Percentiles rank a stretch among this genome's conserved stretches.
phyloP scores from a whole-genome alignment of 495 filamentous ascomycete genomes.

The Gamarada debralockiae region DNA sequence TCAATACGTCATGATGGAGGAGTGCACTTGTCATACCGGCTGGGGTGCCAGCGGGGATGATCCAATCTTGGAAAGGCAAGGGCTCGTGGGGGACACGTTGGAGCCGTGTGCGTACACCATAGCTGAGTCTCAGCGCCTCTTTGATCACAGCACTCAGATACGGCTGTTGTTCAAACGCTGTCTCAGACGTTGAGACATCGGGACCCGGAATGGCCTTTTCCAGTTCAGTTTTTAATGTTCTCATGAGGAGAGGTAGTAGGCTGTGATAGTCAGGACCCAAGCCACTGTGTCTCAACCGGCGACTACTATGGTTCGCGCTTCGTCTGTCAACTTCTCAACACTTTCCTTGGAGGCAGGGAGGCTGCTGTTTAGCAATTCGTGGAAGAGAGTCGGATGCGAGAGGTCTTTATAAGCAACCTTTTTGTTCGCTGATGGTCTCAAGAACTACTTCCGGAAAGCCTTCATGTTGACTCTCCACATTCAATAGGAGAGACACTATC shows the following conservation, averaged over 20 bases:
- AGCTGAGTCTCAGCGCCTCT: constrained; percentile 38
- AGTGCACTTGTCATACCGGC: constrained; percentile 43
- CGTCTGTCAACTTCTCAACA: constrained; percentile 23
- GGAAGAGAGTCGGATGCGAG: constrained; percentile 4
- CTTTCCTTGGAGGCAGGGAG: constrained; percentile 20
- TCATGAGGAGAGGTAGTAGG: constrained; percentile 28
- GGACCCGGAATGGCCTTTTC: constrained; percentile 12
- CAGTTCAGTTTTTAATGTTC: constrained; percentile 27
- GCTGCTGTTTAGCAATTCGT: constrained; percentile 2
- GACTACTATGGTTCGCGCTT: constrained; percentile 25
- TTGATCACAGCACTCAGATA: constrained; percentile 13
- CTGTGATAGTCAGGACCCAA: constrained; percentile 26
- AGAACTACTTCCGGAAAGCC: background rate
- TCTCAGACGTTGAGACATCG: constrained; percentile 6
- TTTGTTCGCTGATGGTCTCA: too few species aligned
- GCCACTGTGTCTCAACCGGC: constrained; percentile 25
- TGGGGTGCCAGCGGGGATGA: constrained; percentile 30
- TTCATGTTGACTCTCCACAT: background rate
- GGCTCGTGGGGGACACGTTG: constrained; percentile 29
- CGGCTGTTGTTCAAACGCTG: constrained; percentile 29
- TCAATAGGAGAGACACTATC: too few species aligned
- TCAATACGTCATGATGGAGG: constrained; percentile 36
- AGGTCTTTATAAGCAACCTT: too few species aligned
- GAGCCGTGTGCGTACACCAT: constrained; percentile 29
- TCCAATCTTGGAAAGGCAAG: constrained; percentile 21